Evolutionary conservation across 768 basidiomycete genomes (phyloP), one percentile per base, ranked within the genome.

Genomic region (Mycena albidolilacea): DNA sequence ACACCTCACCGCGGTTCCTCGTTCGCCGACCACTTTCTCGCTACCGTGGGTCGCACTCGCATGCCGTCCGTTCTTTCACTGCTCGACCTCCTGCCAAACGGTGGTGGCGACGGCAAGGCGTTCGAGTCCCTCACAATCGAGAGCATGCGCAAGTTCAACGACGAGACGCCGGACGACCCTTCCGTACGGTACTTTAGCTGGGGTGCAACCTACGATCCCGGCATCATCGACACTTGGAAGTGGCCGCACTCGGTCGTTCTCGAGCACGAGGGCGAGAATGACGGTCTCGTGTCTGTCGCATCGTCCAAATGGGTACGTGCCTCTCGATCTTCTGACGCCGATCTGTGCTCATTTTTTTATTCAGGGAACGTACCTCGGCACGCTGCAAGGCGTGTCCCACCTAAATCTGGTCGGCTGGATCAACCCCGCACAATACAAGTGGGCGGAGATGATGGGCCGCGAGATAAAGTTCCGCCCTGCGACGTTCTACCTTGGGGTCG

Each of bases 341-440:
- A 52, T 37, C 19, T 48, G 10, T 17, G 44, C 23, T 50, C 46
- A 62, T 15, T 54, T 55, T 54, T 55, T 7, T 41, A 15, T 63
- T 1, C 77, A 93, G 93, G 98, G 98, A 46, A 96, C 93, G 19
- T 98, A 99, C 79, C 89, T 95, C 63, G 98, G 97, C n/a, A 99
- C 97, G 2, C 85, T 99, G 21, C 87, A 90, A 46, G 88, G 93
- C 69, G 98, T 98, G 17, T 97, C 95, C 77, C 98, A 99, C 79
- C 89, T 97, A 44, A 95, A 96, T 79, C 89, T 95, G 46, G 95
- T 98, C 12, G 96, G 97, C 7, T 98, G 97, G 97, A 92, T 96
- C 62, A 97, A 97, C 81, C 88, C 91, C 7, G 93, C 95, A 1
- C 86, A 94, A 39, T 97, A 95, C 82, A 95, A 95, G 78, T 94